Evolutionary conservation across 371 early-diverging fungal species (phyloP).

Genomic region (Encephalitozoon cuniculi): DNA sequence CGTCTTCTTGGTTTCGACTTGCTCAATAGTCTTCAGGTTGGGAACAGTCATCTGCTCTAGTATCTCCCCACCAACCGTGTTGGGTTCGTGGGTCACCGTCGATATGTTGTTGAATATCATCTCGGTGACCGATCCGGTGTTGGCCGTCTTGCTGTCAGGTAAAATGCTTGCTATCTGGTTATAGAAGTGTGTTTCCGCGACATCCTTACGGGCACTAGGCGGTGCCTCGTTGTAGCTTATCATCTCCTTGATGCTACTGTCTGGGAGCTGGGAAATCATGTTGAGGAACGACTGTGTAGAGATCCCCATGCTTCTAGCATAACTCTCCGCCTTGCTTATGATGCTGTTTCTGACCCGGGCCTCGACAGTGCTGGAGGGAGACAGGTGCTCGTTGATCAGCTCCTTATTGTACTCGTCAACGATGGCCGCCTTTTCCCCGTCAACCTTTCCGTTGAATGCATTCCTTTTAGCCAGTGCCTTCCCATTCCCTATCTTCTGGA

Average conservation of each 20-base stretch:
- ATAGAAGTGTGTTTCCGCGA: slow-evolving; percentile 4
- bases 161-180: neutral
- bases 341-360: slow-evolving; percentile 17
- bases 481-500: neutral
- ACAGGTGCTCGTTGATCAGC: neutral
- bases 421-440: slow-evolving; percentile 3
- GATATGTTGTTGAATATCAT: slow-evolving; percentile 23
- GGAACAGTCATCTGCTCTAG: slow-evolving; percentile 10
- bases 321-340: neutral
- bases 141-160: neutral
- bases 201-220: neutral
- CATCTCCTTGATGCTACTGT: slow-evolving; percentile 7
- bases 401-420: neutral
- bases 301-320: neutral
- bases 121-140: neutral
- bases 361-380: neutral
- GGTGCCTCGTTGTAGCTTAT: slow-evolving; percentile 6
- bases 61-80: neutral
- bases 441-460: slow-evolving; percentile 29
- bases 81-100: slow-evolving; percentile 15
- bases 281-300: slow-evolving; percentile 6
- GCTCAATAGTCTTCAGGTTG: slow-evolving; percentile 17
- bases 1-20: neutral
- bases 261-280: slow-evolving; percentile 9
- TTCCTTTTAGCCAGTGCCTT: slow-evolving; percentile 9